Conservation (phyloP, 2,329 filamentous ascomycete species). For the Knoxdaviesia capensis region DNA sequence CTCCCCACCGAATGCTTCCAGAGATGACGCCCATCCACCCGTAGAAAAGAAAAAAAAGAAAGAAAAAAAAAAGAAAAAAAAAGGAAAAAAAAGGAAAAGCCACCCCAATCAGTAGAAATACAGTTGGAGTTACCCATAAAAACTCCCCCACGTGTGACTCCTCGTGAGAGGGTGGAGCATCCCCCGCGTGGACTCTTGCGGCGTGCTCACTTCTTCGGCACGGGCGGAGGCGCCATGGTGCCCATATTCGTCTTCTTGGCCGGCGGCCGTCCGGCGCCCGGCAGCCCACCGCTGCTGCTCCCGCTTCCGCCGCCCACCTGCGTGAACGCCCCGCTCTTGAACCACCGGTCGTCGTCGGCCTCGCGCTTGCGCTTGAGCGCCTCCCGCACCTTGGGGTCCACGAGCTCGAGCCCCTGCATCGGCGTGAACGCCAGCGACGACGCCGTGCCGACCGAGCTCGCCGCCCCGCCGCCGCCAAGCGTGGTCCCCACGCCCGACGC, state of each 20-base stretch:
- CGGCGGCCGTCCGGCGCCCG: slow-evolving; percentile 55
- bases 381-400: slow-evolving; percentile 78
- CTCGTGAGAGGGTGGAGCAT: slow-evolving; percentile 4
- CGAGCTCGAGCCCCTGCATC: slow-evolving; percentile 82
- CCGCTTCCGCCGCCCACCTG: slow-evolving; percentile 41
- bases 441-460: slow-evolving; percentile 43
- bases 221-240: slow-evolving; percentile 19
- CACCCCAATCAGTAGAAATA: slow-evolving; percentile 2
- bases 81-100: background rate
- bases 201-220: slow-evolving; percentile 6
- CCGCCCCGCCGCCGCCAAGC: slow-evolving; percentile 22
- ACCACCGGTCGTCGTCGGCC: slow-evolving; percentile 88
- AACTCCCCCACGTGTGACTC: background rate
- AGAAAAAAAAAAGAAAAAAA: background rate
- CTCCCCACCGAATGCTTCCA: background rate
- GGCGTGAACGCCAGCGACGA: slow-evolving; percentile 86
- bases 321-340: slow-evolving; percentile 93
- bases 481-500: slow-evolving; percentile 63
- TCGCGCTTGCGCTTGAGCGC: slow-evolving; percentile 81
- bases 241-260: slow-evolving; percentile 55
- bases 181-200: too few relatives aligned
- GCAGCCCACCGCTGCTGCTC: slow-evolving; percentile 43
- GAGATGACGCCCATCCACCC: background rate
- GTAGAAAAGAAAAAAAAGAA: background rate
- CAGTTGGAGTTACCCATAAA: background rate